Evolutionary conservation across 768 basidiomycete genomes (phyloP).

Genomic region (Boletus reticuloceps): DNA sequence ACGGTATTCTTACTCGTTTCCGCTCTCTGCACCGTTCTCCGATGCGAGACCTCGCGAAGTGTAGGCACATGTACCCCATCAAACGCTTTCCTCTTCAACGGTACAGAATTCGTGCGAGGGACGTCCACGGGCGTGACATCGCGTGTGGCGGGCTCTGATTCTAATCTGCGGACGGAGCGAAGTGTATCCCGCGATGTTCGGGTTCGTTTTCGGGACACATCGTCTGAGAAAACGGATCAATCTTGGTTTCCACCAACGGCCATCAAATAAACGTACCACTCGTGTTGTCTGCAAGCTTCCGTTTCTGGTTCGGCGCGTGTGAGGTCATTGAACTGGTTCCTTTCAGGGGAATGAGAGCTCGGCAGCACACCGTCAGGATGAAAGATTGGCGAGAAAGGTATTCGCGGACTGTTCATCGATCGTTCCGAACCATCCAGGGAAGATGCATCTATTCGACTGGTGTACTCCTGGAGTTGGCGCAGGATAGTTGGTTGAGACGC

Average conservation of each 20-base stretch:
- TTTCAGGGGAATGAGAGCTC: background rate
- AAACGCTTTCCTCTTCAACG: constrained; percentile 21
- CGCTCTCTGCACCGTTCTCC: constrained; percentile 1
- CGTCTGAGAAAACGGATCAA: constrained; percentile 15
- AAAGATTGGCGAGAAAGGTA: background rate
- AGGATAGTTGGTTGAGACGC: constrained; percentile 5
- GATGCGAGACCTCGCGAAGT: constrained; percentile 13
- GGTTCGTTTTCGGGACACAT: constrained; percentile 22
- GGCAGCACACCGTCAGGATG: background rate
- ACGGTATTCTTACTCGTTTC: background rate
- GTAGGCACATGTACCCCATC: constrained; percentile 32
- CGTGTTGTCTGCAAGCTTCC: constrained; percentile 1
- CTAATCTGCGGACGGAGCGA: constrained; percentile 13
- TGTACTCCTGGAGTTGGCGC: constrained; percentile 18
- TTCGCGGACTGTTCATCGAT: background rate
- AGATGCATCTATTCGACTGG: constrained; percentile 2
- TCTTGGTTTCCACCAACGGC: background rate
- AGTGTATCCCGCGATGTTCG: constrained; percentile 13
- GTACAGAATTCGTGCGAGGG: constrained; percentile 23
- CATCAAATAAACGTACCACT: constrained; percentile 5
- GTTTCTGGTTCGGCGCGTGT: constrained; percentile 4
- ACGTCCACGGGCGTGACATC: constrained; percentile 18
- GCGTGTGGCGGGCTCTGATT: constrained; percentile 30
- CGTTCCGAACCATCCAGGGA: background rate
- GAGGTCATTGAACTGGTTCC: background rate